Evolutionary conservation across 805 yeast genomes (phyloP), one percentile per base, ranked within the genome.

Genomic region (Ogataea henricii): DNA sequence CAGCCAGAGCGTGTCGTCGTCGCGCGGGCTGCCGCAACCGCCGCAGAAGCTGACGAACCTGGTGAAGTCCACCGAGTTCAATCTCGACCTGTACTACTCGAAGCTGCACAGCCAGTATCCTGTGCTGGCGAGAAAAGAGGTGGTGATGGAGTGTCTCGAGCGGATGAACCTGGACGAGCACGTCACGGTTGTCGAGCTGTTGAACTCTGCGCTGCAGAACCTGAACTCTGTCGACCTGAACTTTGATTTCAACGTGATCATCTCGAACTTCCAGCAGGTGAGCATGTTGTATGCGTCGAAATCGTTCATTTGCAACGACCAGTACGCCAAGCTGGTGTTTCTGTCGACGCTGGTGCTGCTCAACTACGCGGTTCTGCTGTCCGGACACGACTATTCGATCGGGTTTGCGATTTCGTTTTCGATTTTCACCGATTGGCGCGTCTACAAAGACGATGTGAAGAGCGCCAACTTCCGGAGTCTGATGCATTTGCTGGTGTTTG

Each of bases 371-470:
- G 72, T 83, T 8, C 66, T 82, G 2, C 67, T 83, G 34, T 76
- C 82, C 20, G 90, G 91, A 0, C 79, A 78, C 44, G 72, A 75
- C 29, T 81, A 78, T 57, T 78, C 87, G 6, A 66, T 81, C 33
- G 82, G 84, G 1, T 69, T 85, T 23, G 73, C 81, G 3, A 68
- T 76, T 47, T 70, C 85, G 1, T 71, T 76, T 12, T 67, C 82
- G 1, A 71, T 82, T 12, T 78, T 83, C 58, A 79, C 79, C 59
- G 89, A 83, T 55, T 76, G 81, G 63, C 75, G 75, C 52, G 64
- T 84, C 7, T 71, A 72, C 59, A 58, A 76, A 58, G 61, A 59
- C 4, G 57, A 58, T 8, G 39, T 48, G 21, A 53, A 52, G 12
- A 55, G 57, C 22, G 43, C 54, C 6, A 53, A 56, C 26, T 63